Percentiles rank a stretch among this genome's conserved stretches.
These are phyloP conservation scores for Gillenia trifoliata DNA, from an alignment of 306 rosid genomes.

Conservation along the genomic window DNA sequence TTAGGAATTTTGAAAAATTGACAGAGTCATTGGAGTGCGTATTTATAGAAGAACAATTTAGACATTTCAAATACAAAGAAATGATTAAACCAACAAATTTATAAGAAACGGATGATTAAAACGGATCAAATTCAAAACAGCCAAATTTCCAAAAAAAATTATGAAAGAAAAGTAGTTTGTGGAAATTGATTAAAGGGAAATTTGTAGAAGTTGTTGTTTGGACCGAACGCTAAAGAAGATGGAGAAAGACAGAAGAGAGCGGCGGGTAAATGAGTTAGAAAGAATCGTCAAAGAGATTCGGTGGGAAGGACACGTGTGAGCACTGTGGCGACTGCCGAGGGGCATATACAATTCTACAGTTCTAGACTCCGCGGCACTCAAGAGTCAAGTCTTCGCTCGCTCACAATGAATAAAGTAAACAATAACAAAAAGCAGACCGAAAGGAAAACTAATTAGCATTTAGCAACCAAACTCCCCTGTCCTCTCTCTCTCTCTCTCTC, in stretches of 20 bases:
- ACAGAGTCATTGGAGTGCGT: no score
- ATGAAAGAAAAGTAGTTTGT: neutral
- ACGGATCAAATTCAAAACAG: no score
- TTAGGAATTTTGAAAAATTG: no score
- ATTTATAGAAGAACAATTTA: no score
- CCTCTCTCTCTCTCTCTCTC: conserved; percentile 1
- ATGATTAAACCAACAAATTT: no score
- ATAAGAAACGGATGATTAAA: no score
- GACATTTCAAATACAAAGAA: no score
- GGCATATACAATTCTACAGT: neutral
- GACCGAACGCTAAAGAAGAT: neutral
- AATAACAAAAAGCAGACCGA: neutral
- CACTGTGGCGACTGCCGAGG: neutral
- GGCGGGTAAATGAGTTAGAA: conserved; percentile 5
- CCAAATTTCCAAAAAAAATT: no score
- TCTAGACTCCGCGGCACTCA: neutral
- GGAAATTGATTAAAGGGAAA: no score
- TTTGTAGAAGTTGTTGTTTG: neutral
- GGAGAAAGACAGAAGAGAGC: neutral
- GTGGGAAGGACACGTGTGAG: conserved; percentile 44
- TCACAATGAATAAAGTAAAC: neutral
- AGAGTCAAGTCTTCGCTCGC: conserved; percentile 7
- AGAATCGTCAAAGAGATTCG: conserved; percentile 24
- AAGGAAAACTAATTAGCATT: neutral
- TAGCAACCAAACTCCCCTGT: neutral